Conservation (phyloP, 768 basidiomycete species). For the Crucibulum laeve region DNA sequence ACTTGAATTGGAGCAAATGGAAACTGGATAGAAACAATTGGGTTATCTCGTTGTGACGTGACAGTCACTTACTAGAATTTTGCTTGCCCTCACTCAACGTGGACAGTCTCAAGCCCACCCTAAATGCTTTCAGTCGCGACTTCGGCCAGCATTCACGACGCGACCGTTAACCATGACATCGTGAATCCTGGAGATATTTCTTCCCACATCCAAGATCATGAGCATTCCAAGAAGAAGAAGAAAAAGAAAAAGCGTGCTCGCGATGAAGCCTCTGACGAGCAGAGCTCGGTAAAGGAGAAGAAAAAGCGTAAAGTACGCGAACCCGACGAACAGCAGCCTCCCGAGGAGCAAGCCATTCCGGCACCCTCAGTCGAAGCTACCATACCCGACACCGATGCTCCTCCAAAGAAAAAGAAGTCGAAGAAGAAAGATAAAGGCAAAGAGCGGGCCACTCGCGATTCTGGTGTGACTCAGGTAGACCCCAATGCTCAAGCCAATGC, state of each 20-base stretch:
- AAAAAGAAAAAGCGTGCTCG: conserved; percentile 33
- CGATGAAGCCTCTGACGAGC: conserved; percentile 20
- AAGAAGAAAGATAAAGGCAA: conserved; percentile 29
- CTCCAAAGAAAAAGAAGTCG: conserved; percentile 19
- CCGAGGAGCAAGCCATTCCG: not conserved
- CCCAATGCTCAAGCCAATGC: conserved; percentile 44
- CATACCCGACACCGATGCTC: conserved; percentile 1
- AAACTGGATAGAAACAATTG: too few species aligned
- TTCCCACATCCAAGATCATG: conserved; percentile 7
- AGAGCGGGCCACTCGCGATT: conserved; percentile 16
- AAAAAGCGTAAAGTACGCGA: conserved; percentile 26
- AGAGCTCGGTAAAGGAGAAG: conserved; percentile 21
- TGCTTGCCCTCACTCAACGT: conserved; percentile 3
- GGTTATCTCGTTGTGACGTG: too few species aligned
- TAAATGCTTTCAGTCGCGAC: conserved; percentile 31
- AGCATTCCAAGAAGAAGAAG: conserved; percentile 22
- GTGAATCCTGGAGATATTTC: conserved; percentile 11
- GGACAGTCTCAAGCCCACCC: conserved; percentile 33
- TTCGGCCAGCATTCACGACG: conserved; percentile 13
- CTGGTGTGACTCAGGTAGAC: conserved; percentile 21
- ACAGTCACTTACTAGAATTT: conserved; percentile 4
- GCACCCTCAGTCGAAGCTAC: conserved; percentile 2
- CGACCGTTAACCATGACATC: conserved; percentile 11
- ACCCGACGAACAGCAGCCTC: conserved; percentile 15
- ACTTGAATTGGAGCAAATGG: too few species aligned